Evolutionary conservation across 192 early-diverging fungal genomes (phyloP), one percentile per base, ranked within the genome.

Genomic region (Geranomyces michiganensis): DNA sequence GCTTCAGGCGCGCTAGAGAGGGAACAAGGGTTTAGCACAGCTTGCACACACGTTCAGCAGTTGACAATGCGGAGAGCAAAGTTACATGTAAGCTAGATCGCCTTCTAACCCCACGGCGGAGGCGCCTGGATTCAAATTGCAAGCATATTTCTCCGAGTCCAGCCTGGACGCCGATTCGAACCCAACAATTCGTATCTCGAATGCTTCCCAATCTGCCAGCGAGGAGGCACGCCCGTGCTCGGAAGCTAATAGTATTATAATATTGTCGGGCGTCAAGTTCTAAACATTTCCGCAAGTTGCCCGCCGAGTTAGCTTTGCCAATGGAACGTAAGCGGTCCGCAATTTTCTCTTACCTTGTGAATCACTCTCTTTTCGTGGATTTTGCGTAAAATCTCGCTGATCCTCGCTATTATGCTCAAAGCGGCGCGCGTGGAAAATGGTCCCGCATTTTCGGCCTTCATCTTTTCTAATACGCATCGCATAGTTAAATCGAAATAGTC

Each of bases 61-160:
- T 31, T 26, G 17, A 26, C 17, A 61, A 10, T 9, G 1, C 10
- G 29, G 6, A 41, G 10, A 41, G 17, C 1, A 6, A 15, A 41
- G 36, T 65, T 24, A 65, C 56, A 69, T 69, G 43, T 69, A 69
- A 13, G 22, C 48, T n/a, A 69, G 41, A 45, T 69, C 43, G 14
- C 67, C 67, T 41, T 69, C 67, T 32, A 69, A 26, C 1, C 46
- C 51, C 14, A 29, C 44, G 9, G 44, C 12, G 9, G 53, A 6
- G 13, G 41, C 26, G 19, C n/a, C 41, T 10, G 49, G 46, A 29
- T 45, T 55, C 33, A 58, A 55, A 33, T 45, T 58, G 5, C 32
- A 31, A 19, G 41, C n/a, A 45, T 58, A 55, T 36, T 55, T 55
- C 29, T 69, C 67, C 21, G n/a, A n/a, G 15, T 69, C 67, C 32